A percentile compares a stretch with the other conserved stretches of the same genome.
phyloP scores from a whole-genome alignment of 202 grass and related monocot genomes.

The Elaeis oleifera region DNA sequence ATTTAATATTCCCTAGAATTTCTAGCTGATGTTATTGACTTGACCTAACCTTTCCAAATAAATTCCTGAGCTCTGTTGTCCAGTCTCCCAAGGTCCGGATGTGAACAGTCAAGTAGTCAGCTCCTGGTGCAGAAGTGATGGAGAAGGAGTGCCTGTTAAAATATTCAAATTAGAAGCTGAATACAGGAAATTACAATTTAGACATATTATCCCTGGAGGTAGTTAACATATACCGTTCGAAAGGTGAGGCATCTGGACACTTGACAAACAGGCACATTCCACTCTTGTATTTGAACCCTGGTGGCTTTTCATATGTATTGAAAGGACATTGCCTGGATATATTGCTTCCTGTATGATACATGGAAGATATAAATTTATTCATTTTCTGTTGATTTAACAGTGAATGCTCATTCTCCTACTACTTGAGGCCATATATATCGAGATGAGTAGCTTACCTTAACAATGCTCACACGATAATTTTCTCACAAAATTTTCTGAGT shows the following conservation, averaged over 20 bases:
- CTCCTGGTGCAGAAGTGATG: conserved; percentile 88
- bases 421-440: background rate
- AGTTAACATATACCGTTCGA: conserved; percentile 60
- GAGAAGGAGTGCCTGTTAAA: conserved; percentile 86
- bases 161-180: conserved; percentile 19
- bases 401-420: background rate
- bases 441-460: conserved; percentile 40
- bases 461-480: conserved; percentile 61
- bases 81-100: conserved; percentile 92
- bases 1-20: background rate
- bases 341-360: conserved; percentile 60
- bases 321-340: conserved; percentile 92
- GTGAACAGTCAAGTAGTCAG: conserved; percentile 84
- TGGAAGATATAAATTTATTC: conserved; percentile 1
- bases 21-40: conserved; percentile 3
- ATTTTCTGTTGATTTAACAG: background rate
- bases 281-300: conserved; percentile 94
- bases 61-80: conserved; percentile 73
- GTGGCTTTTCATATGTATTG: conserved; percentile 87
- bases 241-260: conserved; percentile 89
- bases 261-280: conserved; percentile 99
- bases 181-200: conserved; percentile 1
- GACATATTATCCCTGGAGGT: background rate
- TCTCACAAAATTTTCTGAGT: conserved; percentile 89
- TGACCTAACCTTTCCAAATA: conserved; percentile 84